phyloP scores from a whole-genome alignment of 352 stramenopile genomes.

The Phytophthora kernoviae region DNA sequence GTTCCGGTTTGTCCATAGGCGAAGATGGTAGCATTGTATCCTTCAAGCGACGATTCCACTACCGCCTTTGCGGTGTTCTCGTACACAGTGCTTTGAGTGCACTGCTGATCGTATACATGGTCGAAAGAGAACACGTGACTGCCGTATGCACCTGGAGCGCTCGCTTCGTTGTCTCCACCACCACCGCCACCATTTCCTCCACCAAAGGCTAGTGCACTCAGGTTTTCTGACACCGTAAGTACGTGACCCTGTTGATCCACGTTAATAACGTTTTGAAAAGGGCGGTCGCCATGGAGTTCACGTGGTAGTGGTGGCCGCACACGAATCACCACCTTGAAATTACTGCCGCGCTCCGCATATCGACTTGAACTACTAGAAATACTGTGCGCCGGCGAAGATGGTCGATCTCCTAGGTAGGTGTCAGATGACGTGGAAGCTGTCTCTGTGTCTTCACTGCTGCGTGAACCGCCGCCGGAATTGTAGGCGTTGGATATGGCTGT shows the following conservation, averaged over 20 bases:
- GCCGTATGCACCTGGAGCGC: constrained; percentile 64
- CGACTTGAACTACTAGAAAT: constrained; percentile 38
- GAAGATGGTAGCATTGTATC: constrained; percentile 93
- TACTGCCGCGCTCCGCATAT: constrained; percentile 61
- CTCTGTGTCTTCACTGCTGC: constrained; percentile 53
- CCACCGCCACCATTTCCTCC: constrained; percentile 29
- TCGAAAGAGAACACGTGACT: constrained; percentile 94
- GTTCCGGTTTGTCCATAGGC: constrained; percentile 91
- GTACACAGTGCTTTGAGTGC: constrained; percentile 92
- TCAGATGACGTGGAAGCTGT: constrained; percentile 67
- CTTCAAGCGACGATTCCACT: constrained; percentile 92
- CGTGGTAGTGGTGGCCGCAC: constrained; percentile 87
- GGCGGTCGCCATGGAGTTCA: constrained; percentile 87
- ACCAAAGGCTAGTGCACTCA: constrained; percentile 47
- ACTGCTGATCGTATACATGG: constrained; percentile 93
- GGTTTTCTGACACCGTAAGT: constrained; percentile 90
- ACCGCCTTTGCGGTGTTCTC: constrained; percentile 93
- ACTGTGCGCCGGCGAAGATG: constrained; percentile 48
- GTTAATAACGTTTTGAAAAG: constrained; percentile 91
- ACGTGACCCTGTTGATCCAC: constrained; percentile 87
- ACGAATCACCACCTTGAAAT: constrained; percentile 94
- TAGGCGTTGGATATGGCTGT: constrained; percentile 71
- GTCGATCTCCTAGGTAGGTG: constrained; percentile 28
- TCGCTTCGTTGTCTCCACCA: constrained; percentile 18
- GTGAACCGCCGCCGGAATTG: constrained; percentile 35